Base-by-base conservation (phyloP, 2,329 filamentous ascomycete species). In the Aciculosporium take region DNA sequence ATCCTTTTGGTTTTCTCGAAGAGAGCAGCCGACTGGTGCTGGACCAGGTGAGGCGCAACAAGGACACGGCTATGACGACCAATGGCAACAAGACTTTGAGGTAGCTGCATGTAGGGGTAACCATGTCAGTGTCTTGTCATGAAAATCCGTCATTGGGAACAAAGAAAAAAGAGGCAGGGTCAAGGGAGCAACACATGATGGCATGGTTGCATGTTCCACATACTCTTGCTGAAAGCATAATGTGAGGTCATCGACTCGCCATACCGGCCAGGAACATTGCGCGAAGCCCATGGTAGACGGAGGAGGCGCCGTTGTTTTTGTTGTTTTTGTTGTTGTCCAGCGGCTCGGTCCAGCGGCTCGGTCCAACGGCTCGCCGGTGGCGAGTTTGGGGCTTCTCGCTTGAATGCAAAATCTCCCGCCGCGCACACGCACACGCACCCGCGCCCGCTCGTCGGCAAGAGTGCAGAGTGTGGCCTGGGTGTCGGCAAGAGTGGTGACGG, bases 1-100 rank as follows among this genome's bases (percentile, higher is more conserved):
- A 86, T 38, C 67, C 67, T 48, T 69, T 61, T 47, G 64, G 56
- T 45, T 51, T 51, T 53, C 66, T 67, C 62, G 69, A 72, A 50
- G 65, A 63, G 48, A 70, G 58, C 46, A 67, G 65, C 43, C 71
- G 71, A 45, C 68, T 65, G 48, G 76, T 58, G 51, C 71, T 65
- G 54, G 80, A 76, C 51, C 71, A 56, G 44, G 71, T 51, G 43
- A 94, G 72, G 50, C 78, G 69, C 40, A 83, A 57, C 49, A 88
- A 58, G 6, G 91, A 96, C 21, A 82, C 51, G 47, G 64, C 71
- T 59, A 87, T 75, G 44, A 81, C 69, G 46, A 79, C 64, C 46
- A 91, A 66, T 41, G 91, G 91, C 41, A 96, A 70, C 36, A 94
- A 67, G 46, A 84, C 76, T 61, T 84, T 80, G 34, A 64, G 58